phyloP scores from a whole-genome alignment of 495 filamentous ascomycete species.

The Penicillium crystallinum region DNA sequence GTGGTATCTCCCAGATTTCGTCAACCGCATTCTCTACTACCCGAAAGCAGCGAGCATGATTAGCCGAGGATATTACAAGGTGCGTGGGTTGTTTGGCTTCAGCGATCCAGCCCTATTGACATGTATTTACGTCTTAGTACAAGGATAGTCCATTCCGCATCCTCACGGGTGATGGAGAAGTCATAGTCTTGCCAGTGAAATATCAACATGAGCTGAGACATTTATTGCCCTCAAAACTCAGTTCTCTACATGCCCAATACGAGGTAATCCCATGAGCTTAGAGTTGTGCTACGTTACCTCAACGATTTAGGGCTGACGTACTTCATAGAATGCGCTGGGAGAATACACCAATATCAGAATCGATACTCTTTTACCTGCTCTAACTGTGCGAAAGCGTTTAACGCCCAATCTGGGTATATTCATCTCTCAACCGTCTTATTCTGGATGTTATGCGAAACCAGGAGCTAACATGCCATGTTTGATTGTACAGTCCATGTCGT shows the following conservation, averaged over 20 bases:
- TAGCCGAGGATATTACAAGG: conserved; percentile 25
- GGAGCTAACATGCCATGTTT: background rate
- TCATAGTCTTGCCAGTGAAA: conserved; percentile 27
- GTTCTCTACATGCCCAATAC: conserved; percentile 27
- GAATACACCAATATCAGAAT: conserved; percentile 28
- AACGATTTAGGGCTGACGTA: background rate
- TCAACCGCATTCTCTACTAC: conserved; percentile 29
- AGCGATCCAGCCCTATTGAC: background rate
- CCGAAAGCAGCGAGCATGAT: conserved; percentile 19
- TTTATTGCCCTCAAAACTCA: conserved; percentile 16
- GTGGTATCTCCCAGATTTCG: conserved; percentile 17
- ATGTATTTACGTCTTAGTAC: conserved; percentile 13
- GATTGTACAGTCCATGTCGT: conserved; percentile 19
- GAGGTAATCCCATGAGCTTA: conserved; percentile 12
- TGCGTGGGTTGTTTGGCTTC: background rate
- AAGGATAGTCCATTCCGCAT: conserved; percentile 26
- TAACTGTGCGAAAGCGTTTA: conserved; percentile 23
- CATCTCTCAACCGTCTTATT: background rate
- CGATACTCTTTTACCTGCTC: conserved; percentile 20
- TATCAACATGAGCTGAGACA: conserved; percentile 26
- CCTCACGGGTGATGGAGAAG: conserved; percentile 31
- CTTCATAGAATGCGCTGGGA: conserved; percentile 24
- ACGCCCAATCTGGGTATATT: conserved; percentile 22
- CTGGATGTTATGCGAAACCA: background rate
- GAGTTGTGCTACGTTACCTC: background rate